These are phyloP conservation scores for Chaetomiaceae sp. DNA, from an alignment of 2,329 filamentous ascomycete species.

Conservation along the genomic window DNA sequence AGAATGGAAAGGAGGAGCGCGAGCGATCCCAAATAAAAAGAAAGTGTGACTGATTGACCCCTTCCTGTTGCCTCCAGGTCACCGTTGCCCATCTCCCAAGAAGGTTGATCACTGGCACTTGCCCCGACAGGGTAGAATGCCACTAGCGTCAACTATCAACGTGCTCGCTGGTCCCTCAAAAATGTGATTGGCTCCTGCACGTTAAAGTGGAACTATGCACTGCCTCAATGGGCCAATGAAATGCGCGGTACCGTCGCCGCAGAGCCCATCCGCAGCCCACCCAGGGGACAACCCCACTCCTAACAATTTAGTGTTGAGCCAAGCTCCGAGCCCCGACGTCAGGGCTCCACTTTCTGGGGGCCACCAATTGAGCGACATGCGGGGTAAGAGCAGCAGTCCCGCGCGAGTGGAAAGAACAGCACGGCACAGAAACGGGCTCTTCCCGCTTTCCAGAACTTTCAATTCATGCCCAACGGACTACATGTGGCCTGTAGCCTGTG, in stretches of 20 bases:
- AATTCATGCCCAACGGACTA: too few species aligned
- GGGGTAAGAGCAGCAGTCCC: too few species aligned
- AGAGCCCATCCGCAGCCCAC: too few species aligned
- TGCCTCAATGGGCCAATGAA: constrained; percentile 12
- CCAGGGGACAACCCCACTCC: constrained; percentile 13
- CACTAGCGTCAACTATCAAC: constrained; percentile 18
- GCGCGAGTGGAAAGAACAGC: not conserved
- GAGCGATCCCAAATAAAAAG: not conserved
- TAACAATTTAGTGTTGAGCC: constrained; percentile 16
- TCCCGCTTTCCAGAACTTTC: too few species aligned
- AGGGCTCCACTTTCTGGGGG: constrained; percentile 19
- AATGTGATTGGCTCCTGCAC: constrained; percentile 21
- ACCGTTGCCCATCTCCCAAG: constrained; percentile 3
- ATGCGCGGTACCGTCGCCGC: too few species aligned
- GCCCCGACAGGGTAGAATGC: constrained; percentile 12
- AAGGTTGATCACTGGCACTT: constrained; percentile 16
- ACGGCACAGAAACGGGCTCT: not conserved
- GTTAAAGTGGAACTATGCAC: not conserved
- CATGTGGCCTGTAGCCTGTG: too few species aligned
- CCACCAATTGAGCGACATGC: constrained; percentile 22
- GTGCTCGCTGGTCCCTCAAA: not conserved
- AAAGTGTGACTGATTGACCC: not conserved
- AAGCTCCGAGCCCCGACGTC: constrained; percentile 25
- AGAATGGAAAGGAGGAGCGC: not conserved
- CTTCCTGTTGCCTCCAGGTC: not conserved